phyloP scores from a whole-genome alignment of 306 rosid species.

The Cercis canadensis region DNA sequence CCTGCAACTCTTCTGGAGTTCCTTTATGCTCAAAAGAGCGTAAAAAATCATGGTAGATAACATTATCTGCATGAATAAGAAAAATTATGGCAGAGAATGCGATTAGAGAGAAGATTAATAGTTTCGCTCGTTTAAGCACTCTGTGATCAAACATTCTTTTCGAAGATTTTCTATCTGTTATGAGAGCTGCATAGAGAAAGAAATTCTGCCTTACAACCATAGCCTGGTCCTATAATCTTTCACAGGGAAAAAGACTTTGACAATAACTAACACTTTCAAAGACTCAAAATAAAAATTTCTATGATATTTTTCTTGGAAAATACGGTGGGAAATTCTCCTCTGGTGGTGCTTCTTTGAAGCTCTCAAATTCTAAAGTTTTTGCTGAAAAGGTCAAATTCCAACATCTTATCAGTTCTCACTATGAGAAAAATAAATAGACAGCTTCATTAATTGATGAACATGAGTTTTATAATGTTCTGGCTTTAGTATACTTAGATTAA shows the following conservation, averaged over 20 bases:
- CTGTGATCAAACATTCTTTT: slow-evolving; percentile 43
- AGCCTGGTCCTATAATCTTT: not conserved
- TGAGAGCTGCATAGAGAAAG: slow-evolving; percentile 31
- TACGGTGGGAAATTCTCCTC: not conserved
- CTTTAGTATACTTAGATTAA: too few relatives aligned
- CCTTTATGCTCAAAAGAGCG: slow-evolving; percentile 4
- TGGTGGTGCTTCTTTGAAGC: slow-evolving; percentile 32
- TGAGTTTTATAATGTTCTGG: not conserved
- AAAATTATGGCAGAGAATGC: slow-evolving; percentile 47
- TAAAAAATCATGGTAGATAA: slow-evolving; percentile 32
- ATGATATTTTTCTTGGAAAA: not conserved
- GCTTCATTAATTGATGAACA: not conserved
- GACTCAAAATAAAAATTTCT: not conserved
- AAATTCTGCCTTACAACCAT: slow-evolving; percentile 1
- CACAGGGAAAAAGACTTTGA: not conserved
- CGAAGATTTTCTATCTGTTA: slow-evolving; percentile 18
- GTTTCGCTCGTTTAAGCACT: slow-evolving; percentile 39
- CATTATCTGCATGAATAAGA: slow-evolving; percentile 37
- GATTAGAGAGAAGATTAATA: slow-evolving; percentile 42
- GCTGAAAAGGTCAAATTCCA: slow-evolving; percentile 33
- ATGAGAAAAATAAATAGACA: not conserved
- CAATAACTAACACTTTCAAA: too few relatives aligned
- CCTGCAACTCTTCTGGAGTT: slow-evolving; percentile 20
- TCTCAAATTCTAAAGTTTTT: too few relatives aligned
- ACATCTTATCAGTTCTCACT: not conserved